Evolutionary conservation across 1,139 yeast genomes (phyloP), one percentile per base, ranked within the genome.

Genomic region (Sugiyamaella grinbergsii): DNA sequence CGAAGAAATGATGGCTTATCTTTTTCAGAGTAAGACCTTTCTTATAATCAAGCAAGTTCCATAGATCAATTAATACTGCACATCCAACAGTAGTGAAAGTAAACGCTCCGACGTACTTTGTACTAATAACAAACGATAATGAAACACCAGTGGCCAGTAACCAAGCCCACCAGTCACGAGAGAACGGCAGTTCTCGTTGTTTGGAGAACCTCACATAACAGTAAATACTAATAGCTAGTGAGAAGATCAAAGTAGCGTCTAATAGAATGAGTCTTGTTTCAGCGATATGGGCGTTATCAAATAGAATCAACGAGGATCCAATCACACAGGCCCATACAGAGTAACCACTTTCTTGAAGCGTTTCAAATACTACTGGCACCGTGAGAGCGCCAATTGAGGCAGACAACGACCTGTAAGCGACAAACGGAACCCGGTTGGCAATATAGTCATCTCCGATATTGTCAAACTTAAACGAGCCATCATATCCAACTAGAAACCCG

Each of bases 21-120:
- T 76, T 75, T 48, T 73, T 72, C 50, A 89, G 60, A 1, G 90
- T 70, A 53, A 88, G 74, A 0, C 96, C 96, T 31, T 78, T 77
- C 54, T 77, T 77, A 62, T 81, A 72, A 63, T 93, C 98, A 47
- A 91, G 74, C 61, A 93, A 73, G 54, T 79, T 77, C 97, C 98
- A 94, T 61, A 94, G 75, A 67, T 94, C 98, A 64, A 84, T 78
- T 5, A 80, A 60, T 4, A 93, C 98, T 13, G 95, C 96, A 54
- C 79, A 69, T 29, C 99, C 98, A 60, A 93, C 79, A 52, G 95
- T 84, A 50, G 83, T 76, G 67, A 84, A 93, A 1, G 98, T 90
- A 73, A 93, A 85, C 4, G 86, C 85, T 66, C 99, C 99, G 31
- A 93, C 96, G 66, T 93, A 94, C 68, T 93, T 93, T 50, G 98